Conservation (phyloP, 495 filamentous ascomycete genomes). For the Aspergillus hancockii region DNA sequence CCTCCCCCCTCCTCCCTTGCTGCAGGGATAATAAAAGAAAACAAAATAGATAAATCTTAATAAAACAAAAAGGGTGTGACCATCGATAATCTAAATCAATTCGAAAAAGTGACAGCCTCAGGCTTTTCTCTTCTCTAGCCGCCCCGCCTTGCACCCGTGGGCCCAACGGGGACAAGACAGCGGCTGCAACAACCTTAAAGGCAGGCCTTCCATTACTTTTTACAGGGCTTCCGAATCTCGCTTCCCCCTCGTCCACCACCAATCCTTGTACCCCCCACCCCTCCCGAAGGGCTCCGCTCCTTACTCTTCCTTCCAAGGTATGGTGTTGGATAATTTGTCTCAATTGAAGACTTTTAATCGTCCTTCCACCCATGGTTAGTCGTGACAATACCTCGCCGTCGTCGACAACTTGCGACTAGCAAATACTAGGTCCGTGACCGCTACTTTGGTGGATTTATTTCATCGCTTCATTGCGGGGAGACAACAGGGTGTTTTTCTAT, state of each 20-base stretch:
- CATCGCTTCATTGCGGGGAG: conserved; percentile 15
- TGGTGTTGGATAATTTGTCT: background rate
- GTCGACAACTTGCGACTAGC: conserved; percentile 7
- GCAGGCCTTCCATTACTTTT: conserved; percentile 4
- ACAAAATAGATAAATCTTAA: conserved; percentile 8
- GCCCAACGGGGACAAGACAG: conserved; percentile 30
- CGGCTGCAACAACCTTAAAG: conserved; percentile 34
- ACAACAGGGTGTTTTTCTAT: background rate
- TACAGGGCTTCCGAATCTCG: conserved; percentile 5
- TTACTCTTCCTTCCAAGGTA: conserved; percentile 7
- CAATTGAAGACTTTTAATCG: conserved; percentile 18
- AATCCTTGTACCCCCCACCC: conserved; percentile 8
- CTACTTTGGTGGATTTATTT: conserved; percentile 16
- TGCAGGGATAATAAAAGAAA: conserved; percentile 1
- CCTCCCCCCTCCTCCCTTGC: background rate
- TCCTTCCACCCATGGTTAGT: conserved; percentile 15
- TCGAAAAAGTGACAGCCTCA: background rate
- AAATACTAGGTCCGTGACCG: conserved; percentile 20
- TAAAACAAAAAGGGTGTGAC: conserved; percentile 3
- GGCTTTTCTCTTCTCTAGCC: conserved; percentile 12
- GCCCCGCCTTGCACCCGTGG: conserved; percentile 30
- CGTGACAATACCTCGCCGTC: conserved; percentile 4
- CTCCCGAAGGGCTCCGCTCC: conserved; percentile 6
- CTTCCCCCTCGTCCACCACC: conserved; percentile 6
- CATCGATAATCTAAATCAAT: background rate